phyloP scores from a whole-genome alignment of 257 asterid genomes.

The Salvia rosmarinus region DNA sequence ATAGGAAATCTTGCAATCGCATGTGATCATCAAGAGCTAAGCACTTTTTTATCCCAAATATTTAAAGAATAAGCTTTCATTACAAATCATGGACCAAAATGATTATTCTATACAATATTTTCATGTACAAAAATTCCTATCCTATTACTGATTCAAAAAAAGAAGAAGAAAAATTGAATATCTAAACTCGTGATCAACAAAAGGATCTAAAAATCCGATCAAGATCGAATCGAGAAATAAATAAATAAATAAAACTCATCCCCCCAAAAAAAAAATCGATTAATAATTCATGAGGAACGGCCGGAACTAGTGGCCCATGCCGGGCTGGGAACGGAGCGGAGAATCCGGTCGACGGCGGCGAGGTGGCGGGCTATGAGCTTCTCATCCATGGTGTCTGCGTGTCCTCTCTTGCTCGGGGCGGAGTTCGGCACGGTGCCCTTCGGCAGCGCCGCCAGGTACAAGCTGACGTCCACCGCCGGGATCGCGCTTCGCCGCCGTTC shows the following conservation, averaged over 20 bases:
- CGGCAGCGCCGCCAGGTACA: slow-evolving; percentile 51
- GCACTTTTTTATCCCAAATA: not conserved
- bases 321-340: slow-evolving; percentile 66
- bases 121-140: slow-evolving; percentile 16
- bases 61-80: slow-evolving; percentile 17
- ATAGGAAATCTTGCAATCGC: not conserved
- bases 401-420: slow-evolving; percentile 55
- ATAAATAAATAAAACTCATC: not conserved
- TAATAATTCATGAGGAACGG: not conserved
- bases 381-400: slow-evolving; percentile 41
- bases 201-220: slow-evolving; percentile 40
- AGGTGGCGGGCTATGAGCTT: slow-evolving; percentile 59
- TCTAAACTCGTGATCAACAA: slow-evolving; percentile 21
- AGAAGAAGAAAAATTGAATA: slow-evolving; percentile 13
- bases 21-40: not conserved
- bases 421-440: slow-evolving; percentile 54
- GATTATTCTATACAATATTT: not conserved
- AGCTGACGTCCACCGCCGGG: slow-evolving; percentile 29
- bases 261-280: too few species aligned
- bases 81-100: not conserved
- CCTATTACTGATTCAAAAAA: not conserved
- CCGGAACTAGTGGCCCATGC: slow-evolving; percentile 51
- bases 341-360: slow-evolving; percentile 48
- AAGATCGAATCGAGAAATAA: not conserved
- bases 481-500: slow-evolving; percentile 11